phyloP scores from a whole-genome alignment of 495 filamentous ascomycete species.

The Choiromyces venosus region DNA sequence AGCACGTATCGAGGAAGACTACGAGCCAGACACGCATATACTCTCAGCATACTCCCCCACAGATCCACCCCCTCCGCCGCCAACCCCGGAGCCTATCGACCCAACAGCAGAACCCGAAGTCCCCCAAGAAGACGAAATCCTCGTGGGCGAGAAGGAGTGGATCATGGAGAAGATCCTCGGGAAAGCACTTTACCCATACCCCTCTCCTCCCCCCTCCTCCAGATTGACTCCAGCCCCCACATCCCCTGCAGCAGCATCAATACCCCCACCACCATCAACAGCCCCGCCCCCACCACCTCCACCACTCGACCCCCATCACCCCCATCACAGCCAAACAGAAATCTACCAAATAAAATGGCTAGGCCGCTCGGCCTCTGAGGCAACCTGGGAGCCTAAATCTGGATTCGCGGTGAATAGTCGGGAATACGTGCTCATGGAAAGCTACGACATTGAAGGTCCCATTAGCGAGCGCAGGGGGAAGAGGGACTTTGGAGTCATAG shows the following conservation, averaged over 20 bases:
- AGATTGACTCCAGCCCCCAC: conserved; percentile 1
- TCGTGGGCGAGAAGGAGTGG: conserved; percentile 35
- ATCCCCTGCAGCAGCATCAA: not conserved
- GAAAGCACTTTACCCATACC: conserved; percentile 14
- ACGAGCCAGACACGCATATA: conserved; percentile 4
- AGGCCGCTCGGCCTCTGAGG: conserved; percentile 20
- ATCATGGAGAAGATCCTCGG: conserved; percentile 37
- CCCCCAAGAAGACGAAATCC: conserved; percentile 16
- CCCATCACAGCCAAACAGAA: not conserved
- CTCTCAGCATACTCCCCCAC: conserved; percentile 5
- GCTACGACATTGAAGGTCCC: conserved; percentile 29
- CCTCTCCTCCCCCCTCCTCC: conserved; percentile 23
- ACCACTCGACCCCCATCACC: conserved; percentile 2
- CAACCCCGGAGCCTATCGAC: conserved; percentile 25
- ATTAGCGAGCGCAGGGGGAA: not conserved
- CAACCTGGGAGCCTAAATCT: conserved; percentile 30
- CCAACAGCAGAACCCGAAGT: conserved; percentile 19
- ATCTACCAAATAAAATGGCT: conserved; percentile 38
- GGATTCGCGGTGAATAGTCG: conserved; percentile 22
- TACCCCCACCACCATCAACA: not conserved
- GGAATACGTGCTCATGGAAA: conserved; percentile 32
- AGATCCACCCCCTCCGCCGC: conserved; percentile 4
- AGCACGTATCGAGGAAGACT: conserved; percentile 28
- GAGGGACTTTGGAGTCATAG: not conserved
- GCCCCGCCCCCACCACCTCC: not conserved